Conservation (phyloP, 805 yeast genomes). For the Pichia paraexigua region DNA sequence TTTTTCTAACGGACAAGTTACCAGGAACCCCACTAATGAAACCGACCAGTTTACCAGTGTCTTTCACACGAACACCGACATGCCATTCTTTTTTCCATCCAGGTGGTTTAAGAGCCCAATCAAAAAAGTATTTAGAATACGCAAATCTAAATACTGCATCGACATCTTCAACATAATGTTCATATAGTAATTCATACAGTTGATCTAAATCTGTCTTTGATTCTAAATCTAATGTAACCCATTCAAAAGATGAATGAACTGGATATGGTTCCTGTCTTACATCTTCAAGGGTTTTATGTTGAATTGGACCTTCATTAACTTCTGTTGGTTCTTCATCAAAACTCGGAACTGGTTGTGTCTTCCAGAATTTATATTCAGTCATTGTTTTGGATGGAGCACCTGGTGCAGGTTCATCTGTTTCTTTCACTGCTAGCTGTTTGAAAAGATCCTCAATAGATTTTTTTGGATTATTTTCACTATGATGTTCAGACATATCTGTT, state of each 20-base stretch:
- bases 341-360: constrained; percentile 87
- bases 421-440: constrained; percentile 44
- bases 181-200: constrained; percentile 71
- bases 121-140: constrained; percentile 71
- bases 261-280: constrained; percentile 66
- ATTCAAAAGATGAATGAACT: constrained; percentile 72
- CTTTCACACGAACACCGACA: constrained; percentile 83
- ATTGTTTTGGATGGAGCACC: constrained; percentile 59
- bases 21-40: constrained; percentile 90
- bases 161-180: constrained; percentile 90
- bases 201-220: constrained; percentile 56
- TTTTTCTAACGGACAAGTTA: constrained; percentile 46
- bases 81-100: constrained; percentile 89
- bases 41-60: constrained; percentile 72
- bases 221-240: constrained; percentile 71
- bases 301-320: constrained; percentile 70
- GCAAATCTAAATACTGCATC: constrained; percentile 90
- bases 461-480: constrained; percentile 7
- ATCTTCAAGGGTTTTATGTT: constrained; percentile 57
- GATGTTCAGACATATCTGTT: constrained; percentile 1
- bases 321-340: constrained; percentile 59
- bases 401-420: constrained; percentile 46
- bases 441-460: constrained; percentile 54
- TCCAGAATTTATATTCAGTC: constrained; percentile 95
- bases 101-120: constrained; percentile 93